Evolutionary conservation across 2,329 filamentous ascomycete species (phyloP), one percentile per base, ranked within the genome.

Genomic region (Ramularia endophylla): DNA sequence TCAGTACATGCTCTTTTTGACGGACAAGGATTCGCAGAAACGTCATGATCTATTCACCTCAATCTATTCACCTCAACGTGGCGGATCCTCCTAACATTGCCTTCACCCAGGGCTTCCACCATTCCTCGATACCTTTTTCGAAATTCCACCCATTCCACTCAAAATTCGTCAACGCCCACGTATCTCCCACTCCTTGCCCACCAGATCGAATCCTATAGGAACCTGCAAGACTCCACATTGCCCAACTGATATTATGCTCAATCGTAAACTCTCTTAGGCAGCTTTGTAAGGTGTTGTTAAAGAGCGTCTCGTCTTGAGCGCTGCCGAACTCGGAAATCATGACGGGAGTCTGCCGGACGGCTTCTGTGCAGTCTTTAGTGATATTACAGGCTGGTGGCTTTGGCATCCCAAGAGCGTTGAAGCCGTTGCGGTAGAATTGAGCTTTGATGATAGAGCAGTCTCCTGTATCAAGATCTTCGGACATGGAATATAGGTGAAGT

Each of bases 91-190:
- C 57, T 41, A 75, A 35, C 69, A 71, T 72, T 8, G 50, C 59
- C 51, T 56, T 48, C 2, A 72, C 63, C 71, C 71, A 74, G 2
- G 71, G 71, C 61, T 70, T 72, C 71, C 70, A 74, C 51, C 67
- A 70, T 37, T 64, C 54, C 47, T 74, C 67, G 20, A 74, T 60
- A 1, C 67, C 70, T 29, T 61, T 63, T 2, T 64, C 60, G 34
- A 66, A 68, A 20, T 64, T 65, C 71, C 71, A 74, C 0, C 64
- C 69, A 8, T 58, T 60, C 68, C 69, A 74, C 39, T 72, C 63
- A 11, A 61, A 63, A 42, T 65, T 73, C 28, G 65, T 66, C 54
- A 74, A 46, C 1, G 68, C 71, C 71, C 71, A 74, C 0, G 66
- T 70, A 53, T 74, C 71, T 4, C 57, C 53, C 5, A 73, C 54